Evolutionary conservation across 164 flowering plant genomes (phyloP).

Genomic region (Cinnamomum micranthum): DNA sequence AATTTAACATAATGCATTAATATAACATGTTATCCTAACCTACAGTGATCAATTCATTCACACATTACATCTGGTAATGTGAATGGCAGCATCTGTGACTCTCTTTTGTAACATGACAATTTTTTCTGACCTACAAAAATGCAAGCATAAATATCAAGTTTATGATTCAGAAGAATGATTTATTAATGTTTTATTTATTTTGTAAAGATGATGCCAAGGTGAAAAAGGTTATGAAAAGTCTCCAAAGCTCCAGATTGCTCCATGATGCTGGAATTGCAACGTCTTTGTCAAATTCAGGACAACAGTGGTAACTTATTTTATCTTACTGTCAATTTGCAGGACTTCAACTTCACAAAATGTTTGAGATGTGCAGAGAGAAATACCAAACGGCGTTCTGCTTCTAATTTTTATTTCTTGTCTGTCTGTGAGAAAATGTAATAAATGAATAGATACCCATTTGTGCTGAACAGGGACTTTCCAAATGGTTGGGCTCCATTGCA

Average conservation of each 20-base stretch:
- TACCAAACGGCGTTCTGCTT: not conserved
- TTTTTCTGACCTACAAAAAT: not conserved
- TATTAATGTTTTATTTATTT: not conserved
- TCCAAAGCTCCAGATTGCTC: constrained; percentile 59
- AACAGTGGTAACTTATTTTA: constrained; percentile 62
- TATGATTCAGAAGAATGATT: constrained; percentile 2
- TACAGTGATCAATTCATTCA: too few species aligned
- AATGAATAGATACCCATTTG: not conserved
- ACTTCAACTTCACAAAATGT: not conserved
- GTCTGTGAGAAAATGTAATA: not conserved
- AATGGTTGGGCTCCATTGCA: constrained; percentile 98
- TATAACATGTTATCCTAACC: too few species aligned
- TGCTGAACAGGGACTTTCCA: constrained; percentile 71
- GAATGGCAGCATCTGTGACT: not conserved
- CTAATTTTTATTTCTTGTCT: not conserved
- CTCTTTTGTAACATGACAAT: not conserved
- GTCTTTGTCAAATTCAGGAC: constrained; percentile 66
- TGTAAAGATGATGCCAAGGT: constrained; percentile 46
- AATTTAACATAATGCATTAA: not conserved
- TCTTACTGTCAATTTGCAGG: not conserved
- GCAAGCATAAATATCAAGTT: not conserved
- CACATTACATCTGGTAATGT: not conserved
- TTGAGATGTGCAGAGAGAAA: not conserved
- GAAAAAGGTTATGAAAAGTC: constrained; percentile 46
- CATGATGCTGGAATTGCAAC: constrained; percentile 75